Conservation (phyloP, 495 filamentous ascomycete genomes). For the Pyronema omphalodes region DNA sequence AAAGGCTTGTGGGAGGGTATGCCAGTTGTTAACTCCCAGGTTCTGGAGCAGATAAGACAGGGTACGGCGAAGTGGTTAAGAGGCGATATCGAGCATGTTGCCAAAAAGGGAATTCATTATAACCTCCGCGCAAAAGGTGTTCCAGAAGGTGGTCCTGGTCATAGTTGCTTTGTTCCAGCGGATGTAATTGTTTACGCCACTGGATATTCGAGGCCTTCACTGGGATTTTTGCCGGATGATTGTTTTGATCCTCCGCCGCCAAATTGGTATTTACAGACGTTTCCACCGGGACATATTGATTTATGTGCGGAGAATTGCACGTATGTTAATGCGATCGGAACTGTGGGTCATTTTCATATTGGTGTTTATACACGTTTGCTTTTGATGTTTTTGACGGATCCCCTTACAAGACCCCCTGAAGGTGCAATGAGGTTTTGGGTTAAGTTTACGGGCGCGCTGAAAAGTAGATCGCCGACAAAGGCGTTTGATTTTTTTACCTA, state of each 20-base stretch:
- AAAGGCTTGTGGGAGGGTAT: constrained; percentile 50
- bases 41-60: constrained; percentile 57
- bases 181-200: constrained; percentile 76
- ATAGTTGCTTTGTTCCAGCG: constrained; percentile 39
- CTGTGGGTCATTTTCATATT: constrained; percentile 72
- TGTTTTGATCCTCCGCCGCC: constrained; percentile 56
- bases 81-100: constrained; percentile 53
- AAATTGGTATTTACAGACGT: constrained; percentile 75
- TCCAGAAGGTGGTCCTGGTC: constrained; percentile 51
- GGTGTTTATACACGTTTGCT: constrained; percentile 74
- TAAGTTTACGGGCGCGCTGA: constrained; percentile 61
- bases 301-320: constrained; percentile 71
- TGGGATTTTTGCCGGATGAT: constrained; percentile 53
- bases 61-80: constrained; percentile 64
- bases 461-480: constrained; percentile 44
- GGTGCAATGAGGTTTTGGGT: constrained; percentile 75
- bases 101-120: constrained; percentile 45
- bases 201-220: constrained; percentile 53
- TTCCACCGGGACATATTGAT: constrained; percentile 46
- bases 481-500: constrained; percentile 85
- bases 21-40: constrained; percentile 69
- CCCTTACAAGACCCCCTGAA: constrained; percentile 48
- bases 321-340: constrained; percentile 63
- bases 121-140: constrained; percentile 55
- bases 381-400: constrained; percentile 70